phyloP scores from a whole-genome alignment of 129 eudicot species.

The Kitagawia praeruptora region DNA sequence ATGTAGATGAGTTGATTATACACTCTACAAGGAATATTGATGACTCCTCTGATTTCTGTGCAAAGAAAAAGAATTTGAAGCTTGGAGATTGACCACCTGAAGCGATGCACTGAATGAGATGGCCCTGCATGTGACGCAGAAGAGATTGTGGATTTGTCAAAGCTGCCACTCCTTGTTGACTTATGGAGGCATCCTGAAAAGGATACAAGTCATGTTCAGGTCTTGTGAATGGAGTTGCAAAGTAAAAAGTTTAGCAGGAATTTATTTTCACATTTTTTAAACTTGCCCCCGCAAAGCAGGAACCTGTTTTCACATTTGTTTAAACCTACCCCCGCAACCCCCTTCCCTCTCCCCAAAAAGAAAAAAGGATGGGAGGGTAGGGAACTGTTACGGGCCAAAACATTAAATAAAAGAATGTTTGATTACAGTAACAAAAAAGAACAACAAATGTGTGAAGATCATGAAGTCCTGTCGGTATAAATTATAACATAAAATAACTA shows the following conservation, averaged over 20 bases:
- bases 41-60: conserved; percentile 60
- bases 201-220: background rate
- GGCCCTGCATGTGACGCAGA: conserved; percentile 70
- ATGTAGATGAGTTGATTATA: conserved; percentile 64
- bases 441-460: background rate
- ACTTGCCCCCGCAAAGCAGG: background rate
- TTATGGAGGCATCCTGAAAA: conserved; percentile 59
- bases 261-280: no score
- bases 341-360: background rate
- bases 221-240: background rate
- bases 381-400: background rate
- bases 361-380: background rate
- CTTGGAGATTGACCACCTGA: conserved; percentile 93
- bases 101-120: conserved; percentile 78
- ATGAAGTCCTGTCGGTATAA: background rate
- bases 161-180: conserved; percentile 71
- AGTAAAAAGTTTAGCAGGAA: background rate
- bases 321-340: background rate
- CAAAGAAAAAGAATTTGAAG: conserved; percentile 92
- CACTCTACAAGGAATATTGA: conserved; percentile 79
- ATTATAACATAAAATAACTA: background rate
- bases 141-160: conserved; percentile 69
- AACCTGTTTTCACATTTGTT: no score
- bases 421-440: background rate
- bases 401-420: background rate